Conservation (phyloP, 257 asterid genomes). For the Agastache rugosa region DNA sequence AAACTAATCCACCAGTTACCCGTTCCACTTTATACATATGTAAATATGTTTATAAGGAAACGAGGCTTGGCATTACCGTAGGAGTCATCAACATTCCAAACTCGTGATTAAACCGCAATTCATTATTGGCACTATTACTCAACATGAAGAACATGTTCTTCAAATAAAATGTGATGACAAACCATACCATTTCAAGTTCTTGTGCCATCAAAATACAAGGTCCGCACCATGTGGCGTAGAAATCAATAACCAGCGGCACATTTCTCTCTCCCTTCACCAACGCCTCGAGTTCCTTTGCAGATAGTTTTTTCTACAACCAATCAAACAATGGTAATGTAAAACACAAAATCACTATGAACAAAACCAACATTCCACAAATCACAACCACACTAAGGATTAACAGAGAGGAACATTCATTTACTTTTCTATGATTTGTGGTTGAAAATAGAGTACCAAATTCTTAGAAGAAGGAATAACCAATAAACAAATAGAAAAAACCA, state of each 20-base stretch:
- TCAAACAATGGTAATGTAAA: background rate
- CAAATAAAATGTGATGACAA: slow-evolving; percentile 16
- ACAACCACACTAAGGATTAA: slow-evolving; percentile 1
- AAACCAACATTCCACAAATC: background rate
- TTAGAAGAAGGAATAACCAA: background rate
- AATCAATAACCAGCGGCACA: slow-evolving; percentile 83
- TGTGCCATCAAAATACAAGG: slow-evolving; percentile 99
- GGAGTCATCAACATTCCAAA: background rate
- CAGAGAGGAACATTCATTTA: background rate
- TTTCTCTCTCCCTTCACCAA: slow-evolving; percentile 86
- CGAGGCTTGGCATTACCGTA: background rate
- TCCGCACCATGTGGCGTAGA: slow-evolving; percentile 99
- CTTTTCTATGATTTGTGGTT: background rate
- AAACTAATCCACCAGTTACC: background rate
- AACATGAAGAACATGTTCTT: background rate
- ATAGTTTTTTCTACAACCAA: slow-evolving; percentile 71
- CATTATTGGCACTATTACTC: background rate
- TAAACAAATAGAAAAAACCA: background rate
- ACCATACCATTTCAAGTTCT: slow-evolving; percentile 93
- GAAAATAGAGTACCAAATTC: slow-evolving; percentile 3
- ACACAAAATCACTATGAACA: background rate
- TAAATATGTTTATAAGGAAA: background rate
- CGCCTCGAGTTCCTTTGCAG: slow-evolving; percentile 77
- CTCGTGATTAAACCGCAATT: background rate
- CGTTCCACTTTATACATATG: background rate